These are phyloP conservation scores for Oidiodendron maius DNA, from an alignment of 495 filamentous ascomycete genomes.

Conservation along the genomic window DNA sequence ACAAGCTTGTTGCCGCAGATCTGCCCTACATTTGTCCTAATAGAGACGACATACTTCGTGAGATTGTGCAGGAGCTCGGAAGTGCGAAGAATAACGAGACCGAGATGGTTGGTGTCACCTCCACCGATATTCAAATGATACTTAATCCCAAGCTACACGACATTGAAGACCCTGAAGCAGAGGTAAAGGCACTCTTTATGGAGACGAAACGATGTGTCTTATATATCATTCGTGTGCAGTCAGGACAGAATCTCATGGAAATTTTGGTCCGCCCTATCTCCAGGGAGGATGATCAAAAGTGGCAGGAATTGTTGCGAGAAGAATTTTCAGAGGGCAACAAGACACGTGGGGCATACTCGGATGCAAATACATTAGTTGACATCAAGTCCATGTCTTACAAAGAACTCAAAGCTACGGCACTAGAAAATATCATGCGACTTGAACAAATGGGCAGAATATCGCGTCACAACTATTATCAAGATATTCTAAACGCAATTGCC, in stretches of 20 bases:
- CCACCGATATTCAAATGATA: slow-evolving; percentile 86
- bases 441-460: slow-evolving; percentile 81
- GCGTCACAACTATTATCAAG: slow-evolving; percentile 91
- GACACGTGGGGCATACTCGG: slow-evolving; percentile 81
- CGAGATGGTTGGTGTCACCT: slow-evolving; percentile 80
- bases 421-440: slow-evolving; percentile 89
- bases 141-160: slow-evolving; percentile 89
- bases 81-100: slow-evolving; percentile 93
- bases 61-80: slow-evolving; percentile 87
- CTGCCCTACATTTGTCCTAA: slow-evolving; percentile 67
- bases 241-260: slow-evolving; percentile 85
- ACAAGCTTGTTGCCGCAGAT: slow-evolving; percentile 78
- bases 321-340: slow-evolving; percentile 66
- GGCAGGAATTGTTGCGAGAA: slow-evolving; percentile 76
- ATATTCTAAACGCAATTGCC: slow-evolving; percentile 92
- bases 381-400: slow-evolving; percentile 86
- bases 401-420: slow-evolving; percentile 83
- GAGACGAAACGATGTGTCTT: slow-evolving; percentile 96
- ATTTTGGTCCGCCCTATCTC: slow-evolving; percentile 89
- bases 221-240: slow-evolving; percentile 96
- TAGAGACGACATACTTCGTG: slow-evolving; percentile 82
- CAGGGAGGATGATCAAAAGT: slow-evolving; percentile 82
- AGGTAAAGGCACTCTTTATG: slow-evolving; percentile 88
- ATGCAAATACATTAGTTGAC: slow-evolving; percentile 78
- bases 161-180: slow-evolving; percentile 86